Base-by-base conservation (phyloP, 345 rosid species). In the Populus davidiana region DNA sequence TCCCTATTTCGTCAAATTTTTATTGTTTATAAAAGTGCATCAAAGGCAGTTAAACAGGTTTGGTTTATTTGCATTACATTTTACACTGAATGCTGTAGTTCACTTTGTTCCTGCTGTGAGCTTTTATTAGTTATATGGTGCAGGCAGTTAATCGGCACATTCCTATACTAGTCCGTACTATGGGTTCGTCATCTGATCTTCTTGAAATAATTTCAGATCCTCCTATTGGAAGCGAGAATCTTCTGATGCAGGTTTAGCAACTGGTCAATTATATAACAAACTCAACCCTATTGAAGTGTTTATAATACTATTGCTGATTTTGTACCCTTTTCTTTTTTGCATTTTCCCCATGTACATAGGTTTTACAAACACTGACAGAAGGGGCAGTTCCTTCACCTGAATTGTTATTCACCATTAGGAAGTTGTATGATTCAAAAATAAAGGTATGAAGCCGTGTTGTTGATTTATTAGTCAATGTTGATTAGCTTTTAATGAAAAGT, bases 161-260 rank as follows among this genome's bases (percentile, higher is more conserved):
- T 75, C 99, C 99, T 10, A 89, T 92, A 71, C 88, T 96, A 71
- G 97, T 93, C 76, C 99, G 99, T 54, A 96, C 99, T 8, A 96
- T 93, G 89, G 99, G 99, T 54, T 82, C 96, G n/a, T 96, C 99
- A 50, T 77, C 90, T 49, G 96, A 88, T 78, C 98, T 92, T 81
- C 98, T 96, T 83, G 90, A 87, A 85, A 91, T 96, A 81, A 88
- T 96, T 75, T 87, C 96, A 70, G 99, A 96, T 82, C 97, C 98
- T 80, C 97, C 98, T 29, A 82, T 66, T 86, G 99, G 97, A 84
- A 93, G 98, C 61, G 90, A 91, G 81, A 82, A 84, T 83, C 99
- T 96, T 85, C 87, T 96, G 64, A 78, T 88, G 83, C 97, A 92
- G 98, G 99, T 95, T 77, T 81, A 50, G 73, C 72, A 31, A 77